Percentiles rank a stretch among this genome's conserved stretches.
phyloP scores from a whole-genome alignment of 192 early-diverging fungal genomes.

The Funneliformis geosporum region DNA sequence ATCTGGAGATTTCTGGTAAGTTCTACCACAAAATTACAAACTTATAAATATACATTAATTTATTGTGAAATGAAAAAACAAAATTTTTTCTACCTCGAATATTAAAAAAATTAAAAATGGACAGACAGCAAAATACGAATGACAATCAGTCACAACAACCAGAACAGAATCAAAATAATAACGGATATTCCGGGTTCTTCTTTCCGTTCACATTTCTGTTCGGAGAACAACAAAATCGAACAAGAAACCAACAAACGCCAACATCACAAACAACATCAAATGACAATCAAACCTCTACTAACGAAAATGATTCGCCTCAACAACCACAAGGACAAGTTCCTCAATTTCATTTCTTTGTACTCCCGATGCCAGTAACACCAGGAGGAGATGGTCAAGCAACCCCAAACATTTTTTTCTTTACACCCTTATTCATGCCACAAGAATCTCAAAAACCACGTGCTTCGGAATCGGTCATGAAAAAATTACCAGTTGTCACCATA shows the following conservation, averaged over 20 bases:
- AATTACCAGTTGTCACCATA: slow-evolving; percentile 26
- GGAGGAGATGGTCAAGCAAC: background rate
- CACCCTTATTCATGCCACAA: slow-evolving; percentile 11
- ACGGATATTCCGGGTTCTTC: background rate
- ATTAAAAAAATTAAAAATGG: background rate
- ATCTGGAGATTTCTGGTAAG: too few species aligned
- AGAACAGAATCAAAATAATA: background rate
- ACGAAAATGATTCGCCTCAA: background rate
- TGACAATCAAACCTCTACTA: slow-evolving; percentile 15
- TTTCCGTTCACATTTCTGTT: background rate
- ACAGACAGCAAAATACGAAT: background rate
- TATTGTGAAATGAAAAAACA: too few species aligned
- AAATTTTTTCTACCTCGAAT: too few species aligned
- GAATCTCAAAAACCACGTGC: background rate
- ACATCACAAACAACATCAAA: background rate
- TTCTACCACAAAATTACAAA: too few species aligned
- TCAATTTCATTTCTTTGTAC: slow-evolving; percentile 4
- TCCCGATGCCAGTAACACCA: background rate
- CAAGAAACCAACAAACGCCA: background rate
- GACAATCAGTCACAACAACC: background rate
- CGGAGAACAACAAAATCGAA: background rate
- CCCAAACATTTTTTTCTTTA: background rate
- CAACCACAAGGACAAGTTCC: background rate
- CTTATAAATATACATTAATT: too few species aligned
- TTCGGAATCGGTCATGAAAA: slow-evolving; percentile 23